Base-by-base conservation (phyloP, 345 rosid species). In the Arabidopsis arenosa region DNA sequence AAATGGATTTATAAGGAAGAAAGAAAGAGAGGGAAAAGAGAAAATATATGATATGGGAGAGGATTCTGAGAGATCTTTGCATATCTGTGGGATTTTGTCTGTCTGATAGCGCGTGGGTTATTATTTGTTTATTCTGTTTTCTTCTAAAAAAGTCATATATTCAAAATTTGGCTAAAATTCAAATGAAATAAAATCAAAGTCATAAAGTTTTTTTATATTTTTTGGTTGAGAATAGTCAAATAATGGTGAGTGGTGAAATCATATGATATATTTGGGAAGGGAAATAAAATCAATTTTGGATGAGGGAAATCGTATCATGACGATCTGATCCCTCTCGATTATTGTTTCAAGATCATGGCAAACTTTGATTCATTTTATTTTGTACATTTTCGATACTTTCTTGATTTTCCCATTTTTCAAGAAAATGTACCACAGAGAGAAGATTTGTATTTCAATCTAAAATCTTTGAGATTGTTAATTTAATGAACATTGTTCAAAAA, bases 41-140 rank as follows among this genome's bases (percentile, higher is more conserved):
- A 48, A 39, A 60, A 48, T 3, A 11, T 68, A 17, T 74, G 68
- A 81, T 60, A 59, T 63, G 44, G 37, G 37, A 71, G 74, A 77
- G 78, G 78, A 80, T 77, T 64, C 62, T 71, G 47, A 65, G 43
- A 71, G 73, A 77, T 77, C 80, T 77, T 72, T 63, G 73, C 72
- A 72, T 35, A 77, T 77, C 77, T 77, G 66, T 72, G 81, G 73
- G 76, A 72, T 70, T 77, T 76, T 76, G 60, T 32, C 41, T 76
- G 80, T 76, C 80, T 44, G 65, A 45, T 62, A 52, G 65, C 80
- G 65, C 75, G 70, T 76, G 75, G 57, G 48, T 62, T 40, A 76
- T 43, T 69, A 63, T 62, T 76, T 70, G 70, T 70, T 76, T 70
- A 76, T 76, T 75, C 63, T 59, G 47, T 68, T 61, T 60, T 30